Percentiles rank a stretch among this genome's conserved stretches.
phyloP scores from a whole-genome alignment of 2,329 filamentous ascomycete genomes.

The Stemphylium vesicarium region DNA sequence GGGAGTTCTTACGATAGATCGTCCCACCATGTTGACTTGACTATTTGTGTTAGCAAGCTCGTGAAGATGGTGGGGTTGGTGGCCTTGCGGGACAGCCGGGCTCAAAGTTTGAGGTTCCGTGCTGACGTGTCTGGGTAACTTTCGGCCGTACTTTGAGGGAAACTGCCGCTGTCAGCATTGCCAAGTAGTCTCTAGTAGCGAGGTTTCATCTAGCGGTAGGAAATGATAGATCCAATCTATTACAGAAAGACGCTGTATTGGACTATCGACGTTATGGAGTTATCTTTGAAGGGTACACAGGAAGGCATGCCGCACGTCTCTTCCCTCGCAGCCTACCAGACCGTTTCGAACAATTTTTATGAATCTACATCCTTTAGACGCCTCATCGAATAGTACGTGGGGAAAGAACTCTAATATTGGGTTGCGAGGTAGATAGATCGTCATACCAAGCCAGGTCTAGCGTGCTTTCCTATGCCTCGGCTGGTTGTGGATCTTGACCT shows the following conservation, averaged over 20 bases:
- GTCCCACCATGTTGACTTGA: neutral
- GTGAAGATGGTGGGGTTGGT: neutral
- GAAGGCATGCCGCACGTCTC: too few relatives aligned
- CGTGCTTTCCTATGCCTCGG: neutral
- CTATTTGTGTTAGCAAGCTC: neutral
- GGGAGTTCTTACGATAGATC: conserved; percentile 3
- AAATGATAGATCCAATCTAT: neutral
- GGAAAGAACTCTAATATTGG: too few relatives aligned
- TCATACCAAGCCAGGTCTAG: neutral
- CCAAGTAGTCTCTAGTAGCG: neutral
- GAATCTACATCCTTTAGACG: neutral
- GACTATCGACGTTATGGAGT: too few relatives aligned
- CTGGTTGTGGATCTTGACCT: neutral
- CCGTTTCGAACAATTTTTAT: too few relatives aligned
- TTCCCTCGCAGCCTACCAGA: too few relatives aligned
- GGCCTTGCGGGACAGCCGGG: neutral
- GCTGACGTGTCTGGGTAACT: neutral
- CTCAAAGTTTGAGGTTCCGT: neutral
- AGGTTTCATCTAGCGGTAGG: neutral
- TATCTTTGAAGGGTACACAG: too few relatives aligned
- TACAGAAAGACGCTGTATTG: neutral
- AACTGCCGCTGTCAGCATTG: neutral
- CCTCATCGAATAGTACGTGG: too few relatives aligned
- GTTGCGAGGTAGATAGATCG: neutral
- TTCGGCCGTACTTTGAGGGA: neutral